A percentile compares a stretch with the other conserved stretches of the same genome.
phyloP scores from a whole-genome alignment of 1,284 basidiomycete genomes.

The Pterulicium gracile region DNA sequence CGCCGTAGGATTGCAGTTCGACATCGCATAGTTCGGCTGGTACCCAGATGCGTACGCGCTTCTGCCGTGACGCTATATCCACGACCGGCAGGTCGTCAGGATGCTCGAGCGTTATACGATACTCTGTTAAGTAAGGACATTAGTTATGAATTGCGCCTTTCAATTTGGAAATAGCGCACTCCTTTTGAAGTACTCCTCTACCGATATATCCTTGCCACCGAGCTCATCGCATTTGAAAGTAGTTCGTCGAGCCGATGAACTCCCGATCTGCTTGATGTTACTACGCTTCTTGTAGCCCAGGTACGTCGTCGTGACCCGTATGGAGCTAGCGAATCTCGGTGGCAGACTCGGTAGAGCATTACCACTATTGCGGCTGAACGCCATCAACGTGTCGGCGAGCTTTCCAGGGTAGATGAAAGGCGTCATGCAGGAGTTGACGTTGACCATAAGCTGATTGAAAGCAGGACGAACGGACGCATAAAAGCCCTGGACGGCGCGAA shows the following conservation, averaged over 20 bases:
- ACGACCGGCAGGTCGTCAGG: slow-evolving; percentile 48
- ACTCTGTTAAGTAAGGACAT: slow-evolving; percentile 28
- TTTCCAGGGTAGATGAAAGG: slow-evolving; percentile 59
- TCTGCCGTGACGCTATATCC: slow-evolving; percentile 35
- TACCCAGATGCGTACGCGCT: slow-evolving; percentile 27
- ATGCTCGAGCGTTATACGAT: slow-evolving; percentile 37
- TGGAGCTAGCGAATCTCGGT: slow-evolving; percentile 32
- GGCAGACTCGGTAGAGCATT: slow-evolving; percentile 37
- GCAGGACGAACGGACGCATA: slow-evolving; percentile 55
- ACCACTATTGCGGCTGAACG: slow-evolving; percentile 29
- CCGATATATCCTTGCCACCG: slow-evolving; percentile 31
- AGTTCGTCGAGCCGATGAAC: slow-evolving; percentile 32
- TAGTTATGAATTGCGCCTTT: neutral
- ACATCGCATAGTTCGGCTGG: slow-evolving; percentile 67
- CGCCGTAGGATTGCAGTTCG: slow-evolving; percentile 37
- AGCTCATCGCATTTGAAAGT: slow-evolving; percentile 44
- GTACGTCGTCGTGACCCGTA: slow-evolving; percentile 49
- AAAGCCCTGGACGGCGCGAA: slow-evolving; percentile 56
- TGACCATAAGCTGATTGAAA: slow-evolving; percentile 59
- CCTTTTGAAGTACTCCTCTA: slow-evolving; percentile 48
- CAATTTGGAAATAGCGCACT: slow-evolving; percentile 28
- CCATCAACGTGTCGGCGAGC: slow-evolving; percentile 41
- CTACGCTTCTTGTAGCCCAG: slow-evolving; percentile 42
- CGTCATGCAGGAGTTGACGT: slow-evolving; percentile 64
- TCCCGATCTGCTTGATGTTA: slow-evolving; percentile 34